Percentiles rank a stretch among this genome's conserved stretches.
These are phyloP conservation scores for Phyllostachys edulis DNA, from an alignment of 176 grass and related monocot genomes.

Conservation along the genomic window DNA sequence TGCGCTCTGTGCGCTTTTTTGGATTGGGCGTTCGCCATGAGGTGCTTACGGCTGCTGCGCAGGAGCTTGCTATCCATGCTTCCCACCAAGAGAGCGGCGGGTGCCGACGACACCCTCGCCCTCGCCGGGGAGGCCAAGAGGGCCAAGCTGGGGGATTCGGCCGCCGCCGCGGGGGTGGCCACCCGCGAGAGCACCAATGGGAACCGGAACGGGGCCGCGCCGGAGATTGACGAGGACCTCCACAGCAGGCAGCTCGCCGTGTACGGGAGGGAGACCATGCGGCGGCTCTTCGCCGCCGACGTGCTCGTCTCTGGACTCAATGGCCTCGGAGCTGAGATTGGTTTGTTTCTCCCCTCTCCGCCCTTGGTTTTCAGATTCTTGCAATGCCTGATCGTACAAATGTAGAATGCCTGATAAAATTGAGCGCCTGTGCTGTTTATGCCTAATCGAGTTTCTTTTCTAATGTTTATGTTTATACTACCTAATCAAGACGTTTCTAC, in stretches of 20 bases:
- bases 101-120: conserved; percentile 16
- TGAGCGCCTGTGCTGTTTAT: not conserved
- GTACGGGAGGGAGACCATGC: conserved; percentile 84
- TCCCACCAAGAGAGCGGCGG: conserved; percentile 53
- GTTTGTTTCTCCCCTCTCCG: conserved; percentile 19
- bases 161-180: not conserved
- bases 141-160: conserved; percentile 24
- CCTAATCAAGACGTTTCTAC: not conserved
- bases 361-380: not conserved
- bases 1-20: not conserved
- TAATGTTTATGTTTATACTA: not conserved
- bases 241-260: conserved; percentile 87
- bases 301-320: conserved; percentile 79
- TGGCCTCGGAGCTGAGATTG: conserved; percentile 74
- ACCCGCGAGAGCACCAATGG: not conserved
- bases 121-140: conserved; percentile 36
- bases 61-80: conserved; percentile 74
- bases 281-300: conserved; percentile 67
- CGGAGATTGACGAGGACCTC: conserved; percentile 86
- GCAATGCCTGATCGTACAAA: not conserved
- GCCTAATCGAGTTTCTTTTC: not conserved
- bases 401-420: not conserved
- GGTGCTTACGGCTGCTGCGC: conserved; percentile 49
- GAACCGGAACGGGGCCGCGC: conserved; percentile 22
- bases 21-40: conserved; percentile 39